phyloP scores from a whole-genome alignment of 805 yeast species.

The Nakazawaea ernobii region DNA sequence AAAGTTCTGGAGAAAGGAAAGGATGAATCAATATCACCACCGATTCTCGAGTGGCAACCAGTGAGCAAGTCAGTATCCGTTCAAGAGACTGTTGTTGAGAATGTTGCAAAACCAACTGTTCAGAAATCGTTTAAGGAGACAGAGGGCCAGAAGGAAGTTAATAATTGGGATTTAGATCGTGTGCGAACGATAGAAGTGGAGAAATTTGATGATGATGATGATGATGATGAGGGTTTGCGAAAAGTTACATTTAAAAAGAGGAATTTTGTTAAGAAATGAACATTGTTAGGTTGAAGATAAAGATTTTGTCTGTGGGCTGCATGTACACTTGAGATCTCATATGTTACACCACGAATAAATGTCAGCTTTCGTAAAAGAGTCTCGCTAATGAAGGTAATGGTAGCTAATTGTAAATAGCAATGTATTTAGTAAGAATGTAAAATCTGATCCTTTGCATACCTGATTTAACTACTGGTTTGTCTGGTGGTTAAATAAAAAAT shows the following conservation, averaged over 20 bases:
- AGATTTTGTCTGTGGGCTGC: too few species aligned
- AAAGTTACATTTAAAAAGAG: conserved; percentile 3
- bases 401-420: too few species aligned
- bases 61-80: not conserved
- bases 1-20: not conserved
- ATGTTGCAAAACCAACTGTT: not conserved
- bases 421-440: too few species aligned
- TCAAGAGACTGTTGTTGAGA: not conserved
- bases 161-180: conserved; percentile 4
- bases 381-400: too few species aligned
- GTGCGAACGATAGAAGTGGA: not conserved
- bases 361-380: too few species aligned
- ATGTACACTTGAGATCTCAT: too few species aligned
- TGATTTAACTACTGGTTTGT: too few species aligned
- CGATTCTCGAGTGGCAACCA: not conserved
- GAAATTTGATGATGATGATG: not conserved
- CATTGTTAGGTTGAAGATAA: too few species aligned
- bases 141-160: conserved; percentile 4
- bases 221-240: not conserved
- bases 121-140: not conserved
- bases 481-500: too few species aligned
- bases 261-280: not conserved
- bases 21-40: not conserved
- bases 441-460: too few species aligned
- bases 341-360: too few species aligned